phyloP scores from a whole-genome alignment of 1,284 basidiomycete genomes.

The Kalmanozyma brasiliensis region DNA sequence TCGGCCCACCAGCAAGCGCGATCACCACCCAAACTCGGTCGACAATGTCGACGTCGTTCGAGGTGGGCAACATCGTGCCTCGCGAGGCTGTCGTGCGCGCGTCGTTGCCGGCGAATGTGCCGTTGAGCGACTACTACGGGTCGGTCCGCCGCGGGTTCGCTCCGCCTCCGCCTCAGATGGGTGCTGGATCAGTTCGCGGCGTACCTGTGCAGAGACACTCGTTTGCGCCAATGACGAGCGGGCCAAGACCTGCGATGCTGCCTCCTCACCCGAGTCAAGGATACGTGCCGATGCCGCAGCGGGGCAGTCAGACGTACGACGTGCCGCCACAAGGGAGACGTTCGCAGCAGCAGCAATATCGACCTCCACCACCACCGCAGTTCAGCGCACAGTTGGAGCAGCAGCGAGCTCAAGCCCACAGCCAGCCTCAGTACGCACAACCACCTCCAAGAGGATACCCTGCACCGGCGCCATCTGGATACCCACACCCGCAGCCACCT shows the following conservation, averaged over 20 bases:
- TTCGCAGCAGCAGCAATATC: neutral
- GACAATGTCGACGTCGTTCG: constrained; percentile 21
- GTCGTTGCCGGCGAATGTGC: neutral
- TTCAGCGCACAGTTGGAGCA: neutral
- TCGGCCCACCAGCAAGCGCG: neutral
- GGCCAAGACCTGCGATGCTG: too few species aligned
- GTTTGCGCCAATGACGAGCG: too few species aligned
- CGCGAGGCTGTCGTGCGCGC: constrained; percentile 15
- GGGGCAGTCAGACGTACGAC: neutral
- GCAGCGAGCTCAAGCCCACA: neutral
- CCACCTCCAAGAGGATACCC: neutral
- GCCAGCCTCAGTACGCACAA: neutral
- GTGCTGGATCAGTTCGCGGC: too few species aligned
- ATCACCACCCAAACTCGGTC: constrained; percentile 1
- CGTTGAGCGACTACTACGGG: constrained; percentile 14
- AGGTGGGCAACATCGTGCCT: constrained; percentile 33
- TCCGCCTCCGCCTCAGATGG: too few species aligned
- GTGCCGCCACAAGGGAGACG: too few species aligned
- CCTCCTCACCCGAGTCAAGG: too few species aligned
- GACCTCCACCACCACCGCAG: neutral
- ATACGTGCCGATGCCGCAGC: neutral
- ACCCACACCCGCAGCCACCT: constrained; percentile 7
- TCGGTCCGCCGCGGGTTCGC: neutral
- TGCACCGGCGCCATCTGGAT: neutral
- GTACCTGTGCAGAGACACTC: too few species aligned